These are phyloP conservation scores for Aspergillus heteromorphus DNA, from an alignment of 495 filamentous ascomycete genomes.

Conservation along the genomic window DNA sequence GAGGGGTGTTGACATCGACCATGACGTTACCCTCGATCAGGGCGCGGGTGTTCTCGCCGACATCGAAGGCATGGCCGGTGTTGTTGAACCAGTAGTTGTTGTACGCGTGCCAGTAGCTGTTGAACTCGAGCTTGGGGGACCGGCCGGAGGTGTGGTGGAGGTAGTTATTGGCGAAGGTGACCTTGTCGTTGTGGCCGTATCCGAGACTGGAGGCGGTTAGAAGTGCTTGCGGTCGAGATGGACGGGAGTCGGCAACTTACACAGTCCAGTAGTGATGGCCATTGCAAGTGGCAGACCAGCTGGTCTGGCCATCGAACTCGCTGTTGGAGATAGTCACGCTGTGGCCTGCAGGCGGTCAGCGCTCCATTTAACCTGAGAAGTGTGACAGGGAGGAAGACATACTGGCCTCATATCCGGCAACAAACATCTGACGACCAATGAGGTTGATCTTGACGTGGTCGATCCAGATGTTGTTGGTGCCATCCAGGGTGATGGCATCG, in stretches of 20 bases:
- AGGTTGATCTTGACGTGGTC: slow-evolving; percentile 34
- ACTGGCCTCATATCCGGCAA: slow-evolving; percentile 23
- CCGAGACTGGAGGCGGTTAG: slow-evolving; percentile 17
- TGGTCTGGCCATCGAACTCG: slow-evolving; percentile 46
- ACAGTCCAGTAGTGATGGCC: slow-evolving; percentile 53
- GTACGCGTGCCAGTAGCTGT: slow-evolving; percentile 39
- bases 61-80: slow-evolving; percentile 31
- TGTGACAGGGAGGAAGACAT: slow-evolving; percentile 1
- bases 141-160: slow-evolving; percentile 51
- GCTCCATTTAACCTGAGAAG: neutral
- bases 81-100: slow-evolving; percentile 37
- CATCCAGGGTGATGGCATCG: slow-evolving; percentile 34
- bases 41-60: slow-evolving; percentile 17
- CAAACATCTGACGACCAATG: slow-evolving; percentile 29
- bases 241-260: slow-evolving; percentile 6
- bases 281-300: slow-evolving; percentile 48
- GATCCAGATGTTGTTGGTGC: slow-evolving; percentile 31
- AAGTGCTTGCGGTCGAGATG: neutral
- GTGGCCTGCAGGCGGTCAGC: slow-evolving; percentile 14
- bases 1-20: slow-evolving; percentile 23
- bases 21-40: slow-evolving; percentile 32
- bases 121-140: slow-evolving; percentile 44
- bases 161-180: slow-evolving; percentile 33
- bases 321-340: slow-evolving; percentile 34
- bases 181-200: slow-evolving; percentile 26